Base-by-base conservation (phyloP, 2,329 filamentous ascomycete genomes). In the Aspergillus fumigatus region DNA sequence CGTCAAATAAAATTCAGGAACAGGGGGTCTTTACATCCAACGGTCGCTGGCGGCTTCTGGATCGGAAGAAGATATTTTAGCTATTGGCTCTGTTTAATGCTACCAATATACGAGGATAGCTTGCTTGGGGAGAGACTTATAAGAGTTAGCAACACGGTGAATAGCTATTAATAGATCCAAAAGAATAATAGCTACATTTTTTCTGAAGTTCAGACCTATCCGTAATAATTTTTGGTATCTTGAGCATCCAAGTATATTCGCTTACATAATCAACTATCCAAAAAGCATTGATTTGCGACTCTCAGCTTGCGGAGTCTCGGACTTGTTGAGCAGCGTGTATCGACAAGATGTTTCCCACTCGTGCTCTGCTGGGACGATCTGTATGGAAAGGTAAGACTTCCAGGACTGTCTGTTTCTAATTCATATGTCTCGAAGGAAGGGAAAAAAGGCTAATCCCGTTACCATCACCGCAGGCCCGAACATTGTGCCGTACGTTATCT, bases 371-470 rank as follows among this genome's bases (percentile, higher is more conserved):
- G 40, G 86, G 86, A 77, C 87, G 90, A 66, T 94, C 90, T 51
- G 87, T 92, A 69, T 95, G 90, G 90, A 95, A 95, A 82, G 90
- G 90, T 92, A 75, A 64, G 76, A 57, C 11, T 27, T 25, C 14
- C n/a, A 10, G 11, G 43, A 40, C 38, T n/a, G 1, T 4, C 25
- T 4, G 3, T 9, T 7, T 1, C 10, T n/a, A 26, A 19, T 21
- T 7, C 8, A 3, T 41, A n/a, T 41, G 14, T 25, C 43, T 23
- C 21, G 21, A 23, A 47, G 5, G 43, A 47, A 47, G 9, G 21
- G 3, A 51, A 11, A 11, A 21, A 32, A 38, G 38, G 48, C 54
- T 59, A 57, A 67, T 52, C 48, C 19, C 40, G 23, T 21, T 19
- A 49, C 23, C 50, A 38, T 50, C 25, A 48, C 40, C 48, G 3